Evolutionary conservation across 176 grass and related monocot species (phyloP), one percentile per base, ranked within the genome.

Genomic region (Triticum turgidum): DNA sequence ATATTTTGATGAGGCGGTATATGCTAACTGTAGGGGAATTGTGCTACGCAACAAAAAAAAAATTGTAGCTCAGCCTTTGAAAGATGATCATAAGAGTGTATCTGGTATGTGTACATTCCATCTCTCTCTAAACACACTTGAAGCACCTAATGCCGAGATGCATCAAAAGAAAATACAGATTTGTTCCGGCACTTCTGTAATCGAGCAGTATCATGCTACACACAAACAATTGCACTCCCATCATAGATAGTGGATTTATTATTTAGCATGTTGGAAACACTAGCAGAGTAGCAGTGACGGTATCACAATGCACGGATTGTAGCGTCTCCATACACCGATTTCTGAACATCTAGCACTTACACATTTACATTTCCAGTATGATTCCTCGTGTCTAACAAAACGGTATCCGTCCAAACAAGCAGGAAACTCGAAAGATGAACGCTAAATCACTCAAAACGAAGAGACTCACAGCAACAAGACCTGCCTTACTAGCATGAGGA

Each of bases 261-360:
- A 6, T 18, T 80, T 10, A 54, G 13, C 59, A 15, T 67, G 62
- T 18, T 39, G 33, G 3, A 34, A 21, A 56, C 44, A 44, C 12
- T 24, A 30, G 14, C 29, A 24, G 29, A 47, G 44, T 20, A 59
- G n/a, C 8, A 73, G 2, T 39, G 52, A 52, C 17, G 12, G 11
- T 62, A 80, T 54, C 35, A 82, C 66, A 20, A 34, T 7, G 4
- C 35, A 77, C 56, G 18, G 33, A 35, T 15, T 2, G 49, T 14
- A 12, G 74, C 5, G 13, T 65, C 32, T n/a, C 78, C 24, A 7
- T 59, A 67, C 58, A 80, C 61, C 42, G 56, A 61, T 61, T 80
- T 21, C 35, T 75, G 51, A 79, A 67, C 74, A 87, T 80, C 81
- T 69, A 52, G 69, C 37, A 76, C 80, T 66, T 80, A 84, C 80